Conservation (phyloP, 306 rosid species). For the Elaeagnus macrophylla region DNA sequence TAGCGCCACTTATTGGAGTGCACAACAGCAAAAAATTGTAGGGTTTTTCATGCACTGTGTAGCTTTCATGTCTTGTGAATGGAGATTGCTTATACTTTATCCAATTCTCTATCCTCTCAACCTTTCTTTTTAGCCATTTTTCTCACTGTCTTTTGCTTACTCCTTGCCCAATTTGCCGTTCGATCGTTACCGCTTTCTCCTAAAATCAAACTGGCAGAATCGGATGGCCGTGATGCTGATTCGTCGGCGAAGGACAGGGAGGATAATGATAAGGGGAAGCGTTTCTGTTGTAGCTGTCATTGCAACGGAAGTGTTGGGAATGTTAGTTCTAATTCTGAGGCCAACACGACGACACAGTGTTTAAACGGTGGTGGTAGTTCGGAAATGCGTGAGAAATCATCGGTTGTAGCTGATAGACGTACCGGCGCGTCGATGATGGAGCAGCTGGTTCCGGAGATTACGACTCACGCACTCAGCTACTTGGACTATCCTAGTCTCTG, state of each 20-base stretch:
- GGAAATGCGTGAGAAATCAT: slow-evolving; percentile 39
- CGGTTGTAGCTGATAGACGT: slow-evolving; percentile 40
- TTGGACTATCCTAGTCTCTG: slow-evolving; percentile 92
- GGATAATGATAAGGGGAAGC: not conserved
- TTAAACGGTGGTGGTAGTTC: slow-evolving; percentile 48
- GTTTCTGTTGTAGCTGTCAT: slow-evolving; percentile 37
- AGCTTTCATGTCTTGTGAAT: slow-evolving; percentile 88
- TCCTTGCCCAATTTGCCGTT: slow-evolving; percentile 42
- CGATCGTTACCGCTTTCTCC: slow-evolving; percentile 34
- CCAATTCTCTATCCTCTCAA: slow-evolving; percentile 33
- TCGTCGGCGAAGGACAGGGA: not conserved
- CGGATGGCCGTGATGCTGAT: slow-evolving; percentile 9
- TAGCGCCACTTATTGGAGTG: not conserved
- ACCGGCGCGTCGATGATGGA: slow-evolving; percentile 97
- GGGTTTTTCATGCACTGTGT: too few species aligned
- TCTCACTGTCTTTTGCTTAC: slow-evolving; percentile 50
- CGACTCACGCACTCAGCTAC: slow-evolving; percentile 92
- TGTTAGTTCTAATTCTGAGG: slow-evolving; percentile 24
- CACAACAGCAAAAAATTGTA: slow-evolving; percentile 27
- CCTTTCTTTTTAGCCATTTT: slow-evolving; percentile 44
- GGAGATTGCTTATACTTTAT: slow-evolving; percentile 49
- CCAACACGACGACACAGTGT: slow-evolving; percentile 25
- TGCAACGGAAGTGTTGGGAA: slow-evolving; percentile 20
- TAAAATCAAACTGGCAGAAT: slow-evolving; percentile 14
- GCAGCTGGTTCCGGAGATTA: slow-evolving; percentile 97